Conservation (phyloP, 75 land plant genomes). For the Cryptomeria japonica region DNA sequence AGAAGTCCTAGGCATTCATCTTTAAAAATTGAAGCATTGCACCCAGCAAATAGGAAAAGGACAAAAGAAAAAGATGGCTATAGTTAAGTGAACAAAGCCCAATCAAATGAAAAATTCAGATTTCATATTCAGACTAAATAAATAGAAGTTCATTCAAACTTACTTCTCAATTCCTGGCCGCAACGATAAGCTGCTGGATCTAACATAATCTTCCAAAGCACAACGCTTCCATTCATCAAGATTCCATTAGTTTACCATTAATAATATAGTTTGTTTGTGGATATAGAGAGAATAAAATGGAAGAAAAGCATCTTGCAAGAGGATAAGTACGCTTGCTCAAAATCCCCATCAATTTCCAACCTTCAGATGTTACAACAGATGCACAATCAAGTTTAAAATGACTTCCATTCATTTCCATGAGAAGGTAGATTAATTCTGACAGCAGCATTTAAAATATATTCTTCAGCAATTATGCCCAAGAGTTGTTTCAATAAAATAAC, state of each 20-base stretch:
- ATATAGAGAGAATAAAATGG: background rate
- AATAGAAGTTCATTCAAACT: constrained; percentile 13
- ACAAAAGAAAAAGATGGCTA: background rate
- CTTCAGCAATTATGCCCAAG: background rate
- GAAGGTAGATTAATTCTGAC: background rate
- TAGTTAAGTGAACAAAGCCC: background rate
- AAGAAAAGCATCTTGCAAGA: background rate
- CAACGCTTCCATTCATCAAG: constrained; percentile 32
- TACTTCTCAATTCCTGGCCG: constrained; percentile 79
- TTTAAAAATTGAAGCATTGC: background rate
- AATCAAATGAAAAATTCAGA: background rate
- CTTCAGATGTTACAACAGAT: background rate
- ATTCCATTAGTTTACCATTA: background rate
- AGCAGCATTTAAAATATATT: background rate
- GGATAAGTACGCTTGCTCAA: background rate
- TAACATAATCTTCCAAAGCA: constrained; percentile 55
- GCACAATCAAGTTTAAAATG: background rate
- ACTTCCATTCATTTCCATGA: background rate
- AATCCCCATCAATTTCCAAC: background rate
- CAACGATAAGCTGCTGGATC: constrained; percentile 41
- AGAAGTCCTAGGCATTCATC: background rate
- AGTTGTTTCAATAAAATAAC: background rate
- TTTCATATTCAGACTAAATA: background rate
- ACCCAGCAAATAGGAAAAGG: background rate
- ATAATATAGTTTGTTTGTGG: background rate